Conservation (phyloP, 1,284 basidiomycete genomes). For the Sanghuangporus sanghuang region DNA sequence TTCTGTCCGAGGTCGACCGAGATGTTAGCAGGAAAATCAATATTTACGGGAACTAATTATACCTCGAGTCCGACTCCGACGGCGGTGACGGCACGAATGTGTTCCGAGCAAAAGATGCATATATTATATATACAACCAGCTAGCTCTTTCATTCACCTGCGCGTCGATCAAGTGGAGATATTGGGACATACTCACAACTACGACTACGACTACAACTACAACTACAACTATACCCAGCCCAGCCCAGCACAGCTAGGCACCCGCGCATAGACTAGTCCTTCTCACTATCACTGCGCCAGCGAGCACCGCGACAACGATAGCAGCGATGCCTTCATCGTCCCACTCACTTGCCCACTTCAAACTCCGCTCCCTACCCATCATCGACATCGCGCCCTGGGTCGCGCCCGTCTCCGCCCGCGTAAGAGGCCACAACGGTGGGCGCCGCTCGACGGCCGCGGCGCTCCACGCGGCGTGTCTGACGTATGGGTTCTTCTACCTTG, state of each 20-base stretch:
- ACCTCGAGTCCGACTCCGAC: background rate
- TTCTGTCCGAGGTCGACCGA: background rate
- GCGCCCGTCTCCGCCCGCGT: slow-evolving; percentile 31
- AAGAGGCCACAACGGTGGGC: slow-evolving; percentile 29
- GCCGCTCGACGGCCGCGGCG: slow-evolving; percentile 45
- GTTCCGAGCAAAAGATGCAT: background rate
- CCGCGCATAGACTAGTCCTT: too few species aligned
- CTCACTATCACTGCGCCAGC: background rate
- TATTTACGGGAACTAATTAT: background rate
- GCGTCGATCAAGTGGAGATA: background rate
- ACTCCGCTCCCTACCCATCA: slow-evolving; percentile 39
- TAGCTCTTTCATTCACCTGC: background rate
- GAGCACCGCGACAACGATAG: background rate
- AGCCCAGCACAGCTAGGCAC: too few species aligned
- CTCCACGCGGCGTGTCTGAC: slow-evolving; percentile 72
- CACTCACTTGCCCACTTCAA: background rate
- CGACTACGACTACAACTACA: too few species aligned
- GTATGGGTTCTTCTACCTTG: slow-evolving; percentile 85
- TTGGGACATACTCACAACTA: too few species aligned
- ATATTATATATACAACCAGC: background rate
- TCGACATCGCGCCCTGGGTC: slow-evolving; percentile 23
- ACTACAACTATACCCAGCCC: background rate
- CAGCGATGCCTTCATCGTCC: background rate
- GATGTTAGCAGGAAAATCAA: background rate
- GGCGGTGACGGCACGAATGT: background rate